Base-by-base conservation (phyloP, 108 stramenopile genomes). In the Nitzschia sp. region DNA sequence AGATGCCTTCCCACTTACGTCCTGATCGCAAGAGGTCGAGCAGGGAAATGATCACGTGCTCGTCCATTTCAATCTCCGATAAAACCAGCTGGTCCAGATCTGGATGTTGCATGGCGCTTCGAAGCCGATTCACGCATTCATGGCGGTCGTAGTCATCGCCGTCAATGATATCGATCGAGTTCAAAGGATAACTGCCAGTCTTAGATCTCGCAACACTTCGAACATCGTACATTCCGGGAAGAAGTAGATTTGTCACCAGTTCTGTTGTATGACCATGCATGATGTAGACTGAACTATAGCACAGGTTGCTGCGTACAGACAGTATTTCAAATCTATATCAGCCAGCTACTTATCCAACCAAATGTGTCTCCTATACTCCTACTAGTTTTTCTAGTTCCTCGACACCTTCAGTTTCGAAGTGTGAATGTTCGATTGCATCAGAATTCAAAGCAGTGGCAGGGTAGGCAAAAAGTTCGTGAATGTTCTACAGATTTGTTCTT, bases 261-360 rank as follows among this genome's bases (percentile, higher is more conserved):
- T 64, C 63, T 16, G 63, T 64, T 64, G 63, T 64, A 64, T 64
- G 63, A 21, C 22, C 45, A 8, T 64, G 32, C 63, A 64, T 64
- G 27, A 28, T 28, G 27, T 6, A 41, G 38, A 41, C 6, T 13
- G 6, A 6, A 41, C 38, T 41, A 13, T 13, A 41, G 9, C 38
- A 41, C n/a, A n/a, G n/a, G n/a, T n/a, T n/a, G n/a, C n/a, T n/a
- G n/a, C n/a, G n/a, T n/a, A 41, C 38, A 41, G 38, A 6, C 6
- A 41, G 38, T 6, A 41, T 41, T 13, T 13, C 9, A 41, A 41
- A 41, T 41, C 38, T 41, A 41, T n/a, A n/a, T n/a, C n/a, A n/a
- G n/a, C n/a, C n/a, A n/a, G n/a, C n/a, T n/a, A n/a, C n/a, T n/a
- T n/a, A n/a, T n/a, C n/a, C n/a, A n/a, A n/a, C n/a, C n/a, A n/a